Evolutionary conservation across 257 asterid genomes (phyloP).

Genomic region (Solanum dulcamara): DNA sequence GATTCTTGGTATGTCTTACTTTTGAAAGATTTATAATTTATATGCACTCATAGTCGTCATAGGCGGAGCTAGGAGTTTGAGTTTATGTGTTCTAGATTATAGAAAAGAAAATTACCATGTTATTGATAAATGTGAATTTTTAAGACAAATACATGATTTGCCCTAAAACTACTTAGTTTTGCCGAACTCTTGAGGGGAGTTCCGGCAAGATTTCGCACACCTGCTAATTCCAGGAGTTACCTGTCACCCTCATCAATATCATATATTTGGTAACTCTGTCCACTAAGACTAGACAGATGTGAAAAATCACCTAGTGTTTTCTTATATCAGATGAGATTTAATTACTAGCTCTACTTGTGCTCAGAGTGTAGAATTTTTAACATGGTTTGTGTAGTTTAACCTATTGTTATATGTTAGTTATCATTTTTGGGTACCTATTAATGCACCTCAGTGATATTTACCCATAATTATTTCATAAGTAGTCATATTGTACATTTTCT

Average conservation of each 20-base stretch:
- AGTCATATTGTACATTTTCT: background rate
- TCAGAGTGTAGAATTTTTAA: background rate
- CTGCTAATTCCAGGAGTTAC: too few relatives aligned
- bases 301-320: too few relatives aligned
- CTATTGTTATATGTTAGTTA: too few relatives aligned
- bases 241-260: too few relatives aligned
- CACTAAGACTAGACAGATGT: too few relatives aligned
- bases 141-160: background rate
- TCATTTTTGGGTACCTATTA: too few relatives aligned
- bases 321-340: too few relatives aligned
- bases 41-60: background rate
- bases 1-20: constrained; percentile 32
- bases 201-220: too few relatives aligned
- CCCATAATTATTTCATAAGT: background rate
- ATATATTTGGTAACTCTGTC: too few relatives aligned
- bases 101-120: background rate
- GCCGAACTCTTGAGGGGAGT: background rate
- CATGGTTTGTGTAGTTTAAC: too few relatives aligned
- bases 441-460: background rate
- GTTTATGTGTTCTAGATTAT: background rate
- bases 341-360: background rate
- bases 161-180: background rate
- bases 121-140: background rate
- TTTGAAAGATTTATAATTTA: background rate
- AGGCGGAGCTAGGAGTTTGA: background rate